Evolutionary conservation across 805 yeast species (phyloP), one percentile per base, ranked within the genome.

Genomic region (Maudiozyma bulderi): DNA sequence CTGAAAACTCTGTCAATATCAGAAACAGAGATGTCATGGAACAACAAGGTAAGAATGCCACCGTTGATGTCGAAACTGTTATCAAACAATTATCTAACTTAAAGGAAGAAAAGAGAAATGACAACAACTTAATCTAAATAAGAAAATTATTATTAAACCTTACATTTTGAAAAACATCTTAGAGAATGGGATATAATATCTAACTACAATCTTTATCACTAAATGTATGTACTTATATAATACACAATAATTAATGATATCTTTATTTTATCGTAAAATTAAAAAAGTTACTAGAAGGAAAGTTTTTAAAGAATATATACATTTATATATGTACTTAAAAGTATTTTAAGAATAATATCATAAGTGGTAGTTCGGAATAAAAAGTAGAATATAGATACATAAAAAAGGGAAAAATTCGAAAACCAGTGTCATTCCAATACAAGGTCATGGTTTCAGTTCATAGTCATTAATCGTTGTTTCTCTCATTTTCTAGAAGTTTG

Each of bases 11-110:
- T 57, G 99, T 93, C 58, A 93, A 93, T 68, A 85, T 93, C 58
- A 88, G 99, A 79, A 88, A 89, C 75, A 86, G 99, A 76, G 98
- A 93, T 69, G 87, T 89, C 63, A 79, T 81, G 64, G 91, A 84
- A 66, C 82, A 86, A 72, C 98, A 93, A 75, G 86, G 86, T 69
- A 93, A 91, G 84, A 83, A 82, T 59, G 96, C 83, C 47, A 84
- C 89, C 60, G 80, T 88, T 49, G 68, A 78, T 44, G 77, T 91
- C 54, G 86, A 79, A 39, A 77, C 74, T 26, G 95, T 91, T 52
- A 74, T 90, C 51, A 68, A 74, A 53, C 84, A 86, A 71, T 74
- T 93, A 71, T 62, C 70, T 57, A 71, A 65, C 40, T 79, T 93
- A 71, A 84, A 80, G 71, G 82, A 76, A 38, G 80, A 81, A 52